Evolutionary conservation across 2,329 filamentous ascomycete species (phyloP), one percentile per base, ranked within the genome.

Genomic region (Didymella arachidicola): DNA sequence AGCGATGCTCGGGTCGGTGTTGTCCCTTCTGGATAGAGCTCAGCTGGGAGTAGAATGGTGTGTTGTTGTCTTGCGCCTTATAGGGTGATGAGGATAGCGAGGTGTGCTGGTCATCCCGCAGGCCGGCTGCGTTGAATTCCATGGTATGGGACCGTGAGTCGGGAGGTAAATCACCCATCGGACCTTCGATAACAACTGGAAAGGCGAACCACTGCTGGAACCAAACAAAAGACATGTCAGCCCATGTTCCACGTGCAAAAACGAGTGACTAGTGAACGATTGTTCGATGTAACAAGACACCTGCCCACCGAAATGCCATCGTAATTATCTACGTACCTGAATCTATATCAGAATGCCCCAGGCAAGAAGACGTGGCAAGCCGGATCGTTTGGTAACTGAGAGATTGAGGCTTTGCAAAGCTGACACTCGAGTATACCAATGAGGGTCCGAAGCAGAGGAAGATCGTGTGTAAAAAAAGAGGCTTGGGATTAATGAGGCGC

Each of bases 141-240:
- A 72, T 64, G 53, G 71, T 57, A 56, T 72, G 74, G 39, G 67
- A 61, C 64, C 65, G 67, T 34, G 70, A 60, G 42, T 69, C 69
- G 57, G 67, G 60, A 53, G 76, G 72, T 68, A 76, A 29, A 64
- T 79, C 77, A 53, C 77, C 77, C 77, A 79, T 79, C 61, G 70
- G 72, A 62, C 72, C 70, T 58, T 78, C 74, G 61, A 68, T 61
- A 63, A 77, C 62, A 61, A 78, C 57, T 46, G 77, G 77, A 69
- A 79, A 68, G 58, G 76, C 71, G 57, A 79, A 65, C 77, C 77
- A 79, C 74, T 78, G 77, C 60, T 79, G 77, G 59, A 79, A 65
- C 77, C 76, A 79, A 67, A 78, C 63, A 62, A 75, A 76, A 61
- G 75, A 65, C 75, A 78, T 79, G 68, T 79, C 69, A 79, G 77